phyloP scores from a whole-genome alignment of 306 rosid genomes.

The Quercus glauca region DNA sequence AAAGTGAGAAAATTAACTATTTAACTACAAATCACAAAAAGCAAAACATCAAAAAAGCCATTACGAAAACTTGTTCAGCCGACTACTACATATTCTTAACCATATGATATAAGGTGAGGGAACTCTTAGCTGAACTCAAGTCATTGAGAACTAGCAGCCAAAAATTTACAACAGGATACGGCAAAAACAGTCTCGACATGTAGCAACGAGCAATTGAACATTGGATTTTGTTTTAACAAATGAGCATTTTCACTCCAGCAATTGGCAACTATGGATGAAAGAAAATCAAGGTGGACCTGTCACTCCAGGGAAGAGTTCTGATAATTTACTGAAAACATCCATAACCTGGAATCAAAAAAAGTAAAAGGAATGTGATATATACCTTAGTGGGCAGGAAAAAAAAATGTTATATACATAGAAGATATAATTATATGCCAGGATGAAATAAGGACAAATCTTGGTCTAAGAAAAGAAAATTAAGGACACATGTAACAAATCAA shows the following conservation, averaged over 20 bases:
- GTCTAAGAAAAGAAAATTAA: not conserved
- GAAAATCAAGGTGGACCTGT: slow-evolving; percentile 62
- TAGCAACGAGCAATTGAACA: not conserved
- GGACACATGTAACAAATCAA: not conserved
- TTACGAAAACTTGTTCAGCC: not conserved
- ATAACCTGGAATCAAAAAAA: slow-evolving; percentile 54
- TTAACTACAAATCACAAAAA: not conserved
- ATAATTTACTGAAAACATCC: slow-evolving; percentile 90
- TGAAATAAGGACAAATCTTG: not conserved
- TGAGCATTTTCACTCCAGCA: slow-evolving; percentile 9
- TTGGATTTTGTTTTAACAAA: slow-evolving; percentile 2
- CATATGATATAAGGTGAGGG: not conserved
- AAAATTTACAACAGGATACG: not conserved
- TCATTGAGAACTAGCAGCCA: not conserved
- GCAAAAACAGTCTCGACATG: not conserved
- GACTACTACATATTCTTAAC: not conserved
- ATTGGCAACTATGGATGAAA: slow-evolving; percentile 3
- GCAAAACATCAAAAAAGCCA: not conserved
- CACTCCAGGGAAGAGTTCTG: slow-evolving; percentile 92
- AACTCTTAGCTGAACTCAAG: not conserved
- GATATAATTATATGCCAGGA: not conserved
- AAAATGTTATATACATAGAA: not conserved
- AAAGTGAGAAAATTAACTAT: not conserved
- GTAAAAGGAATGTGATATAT: not conserved
- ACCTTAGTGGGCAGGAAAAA: no score